Percentiles rank a stretch among this genome's conserved stretches.
Conservation (phyloP, 352 stramenopile genomes). For the Phytophthora tentaculata region DNA sequence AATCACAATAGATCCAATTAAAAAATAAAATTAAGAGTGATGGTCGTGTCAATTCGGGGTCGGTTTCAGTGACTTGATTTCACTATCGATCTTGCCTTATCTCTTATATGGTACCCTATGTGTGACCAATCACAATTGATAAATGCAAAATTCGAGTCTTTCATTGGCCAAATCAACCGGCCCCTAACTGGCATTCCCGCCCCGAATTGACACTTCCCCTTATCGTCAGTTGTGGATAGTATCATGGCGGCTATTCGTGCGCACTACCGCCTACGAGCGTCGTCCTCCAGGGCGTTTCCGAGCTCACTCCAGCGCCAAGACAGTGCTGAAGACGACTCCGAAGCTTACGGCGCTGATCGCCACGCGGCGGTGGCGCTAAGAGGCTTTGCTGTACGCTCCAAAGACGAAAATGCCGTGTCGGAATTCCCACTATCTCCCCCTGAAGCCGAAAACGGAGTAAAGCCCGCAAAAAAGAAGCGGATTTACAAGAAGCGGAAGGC, state of each 20-base stretch:
- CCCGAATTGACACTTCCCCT: too few relatives aligned
- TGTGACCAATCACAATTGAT: too few relatives aligned
- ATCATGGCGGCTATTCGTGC: conserved; percentile 28
- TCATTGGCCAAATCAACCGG: too few relatives aligned
- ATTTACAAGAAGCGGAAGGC: conserved; percentile 53
- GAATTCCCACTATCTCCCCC: background rate
- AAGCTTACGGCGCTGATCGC: conserved; percentile 28
- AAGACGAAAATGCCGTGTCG: conserved; percentile 11
- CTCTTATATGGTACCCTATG: too few relatives aligned
- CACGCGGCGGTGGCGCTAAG: conserved; percentile 32
- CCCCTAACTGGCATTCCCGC: too few relatives aligned
- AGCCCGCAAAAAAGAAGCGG: conserved; percentile 32
- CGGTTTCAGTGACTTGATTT: too few relatives aligned
- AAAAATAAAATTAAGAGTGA: too few relatives aligned
- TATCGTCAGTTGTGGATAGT: too few relatives aligned
- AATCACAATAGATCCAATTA: too few relatives aligned
- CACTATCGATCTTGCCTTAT: too few relatives aligned
- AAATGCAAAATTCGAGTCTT: too few relatives aligned
- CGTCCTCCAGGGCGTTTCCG: conserved; percentile 1
- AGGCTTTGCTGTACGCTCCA: conserved; percentile 24
- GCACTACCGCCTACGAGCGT: conserved; percentile 6
- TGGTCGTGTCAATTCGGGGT: too few relatives aligned
- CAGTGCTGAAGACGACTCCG: conserved; percentile 22
- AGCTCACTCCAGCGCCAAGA: conserved; percentile 27
- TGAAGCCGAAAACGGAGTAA: background rate